Evolutionary conservation across 1,284 basidiomycete genomes (phyloP), one percentile per base, ranked within the genome.

Genomic region (Pterula multifida): DNA sequence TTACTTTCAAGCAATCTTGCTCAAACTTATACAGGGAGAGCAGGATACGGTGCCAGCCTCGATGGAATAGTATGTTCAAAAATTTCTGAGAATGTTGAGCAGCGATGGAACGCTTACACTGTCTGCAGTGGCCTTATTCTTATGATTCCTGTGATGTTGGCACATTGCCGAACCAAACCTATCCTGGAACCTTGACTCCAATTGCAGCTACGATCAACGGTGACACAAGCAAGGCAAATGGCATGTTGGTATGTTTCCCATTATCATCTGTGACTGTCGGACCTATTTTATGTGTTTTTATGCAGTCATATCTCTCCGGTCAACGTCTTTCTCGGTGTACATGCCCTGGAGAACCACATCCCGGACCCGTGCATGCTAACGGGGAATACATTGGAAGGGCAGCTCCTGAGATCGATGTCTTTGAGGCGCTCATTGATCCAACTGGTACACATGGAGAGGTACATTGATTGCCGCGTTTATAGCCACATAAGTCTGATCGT

Each of bases 61-160:
- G 82, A 89, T 48, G 79, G 76, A 26, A 61, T 77, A 61, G 77
- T 71, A 55, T 48, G 55, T 46, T 45, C 21, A 32, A 6, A 32
- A 47, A 3, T 24, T n/a, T 6, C 23, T 47, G 47, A 3, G 36
- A 19, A 35, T 45, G n/a, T 17, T 21, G 28, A 32, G 28, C 28
- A 32, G 28, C 15, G 28, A 15, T 32, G 6, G 6, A 15, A 32
- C 15, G 15, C 54, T 32, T 28, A 15, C 51, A 17, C 32, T 46
- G 35, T 50, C 46, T 23, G 2, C 48, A 76, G 73, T 80, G 79
- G 67, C 78, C 76, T n/a, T 85, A 76, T 56, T 78, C 78, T 1
- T 89, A 90, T 56, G 82, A 88, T 59, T 63, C 73, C 1, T 92
- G 90, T 61, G 89, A 91, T 59, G 76, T 90, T 39, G 93, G 91